Evolutionary conservation across 108 stramenopile species (phyloP), one percentile per base, ranked within the genome.

Genomic region (Mediolabrus comicus): DNA sequence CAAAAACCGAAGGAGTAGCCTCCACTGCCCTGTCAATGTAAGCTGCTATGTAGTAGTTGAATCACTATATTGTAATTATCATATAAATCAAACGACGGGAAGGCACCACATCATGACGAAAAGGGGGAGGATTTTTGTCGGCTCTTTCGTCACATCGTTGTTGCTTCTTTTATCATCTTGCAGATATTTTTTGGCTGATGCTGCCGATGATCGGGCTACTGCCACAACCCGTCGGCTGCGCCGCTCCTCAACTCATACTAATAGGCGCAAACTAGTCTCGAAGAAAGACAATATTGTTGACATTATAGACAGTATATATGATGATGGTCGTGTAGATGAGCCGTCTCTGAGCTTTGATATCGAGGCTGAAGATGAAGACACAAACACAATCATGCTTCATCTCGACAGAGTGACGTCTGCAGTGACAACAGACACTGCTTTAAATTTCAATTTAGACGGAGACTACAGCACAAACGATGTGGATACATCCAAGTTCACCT

Each of bases 211-310:
- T 49, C 8, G 19, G n/a, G 22, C 46, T 3, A 22, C 41, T 4
- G 5, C 16, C 17, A n/a, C 41, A n/a, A 24, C 46, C 41, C 38
- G 56, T 51, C 57, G 16, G 3, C 46, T 58, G 19, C 32, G 24
- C 3, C 26, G 39, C 16, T 58, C 56, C 8, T 16, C 39, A 43
- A 13, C 41, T 13, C 13, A 43, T 17, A 2, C 35, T 19, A 19
- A 19, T 43, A 16, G 49, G 41, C 49, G 57, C 17, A 52, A 51
- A 38, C 57, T 52, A 16, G 10, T 43, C 46, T 58, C 46, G 22
- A 58, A 52, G 41, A 8, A 52, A 17, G 49, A 52, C 46, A 52
- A 58, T 9, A 51, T 58, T 10, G 19, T 58, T 7, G 57, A 58
- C 41, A 8, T 49, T 22, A 9, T 49, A 24, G 4, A n/a, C 46